Conservation (phyloP, 345 rosid genomes). For the Turnera subulata region DNA sequence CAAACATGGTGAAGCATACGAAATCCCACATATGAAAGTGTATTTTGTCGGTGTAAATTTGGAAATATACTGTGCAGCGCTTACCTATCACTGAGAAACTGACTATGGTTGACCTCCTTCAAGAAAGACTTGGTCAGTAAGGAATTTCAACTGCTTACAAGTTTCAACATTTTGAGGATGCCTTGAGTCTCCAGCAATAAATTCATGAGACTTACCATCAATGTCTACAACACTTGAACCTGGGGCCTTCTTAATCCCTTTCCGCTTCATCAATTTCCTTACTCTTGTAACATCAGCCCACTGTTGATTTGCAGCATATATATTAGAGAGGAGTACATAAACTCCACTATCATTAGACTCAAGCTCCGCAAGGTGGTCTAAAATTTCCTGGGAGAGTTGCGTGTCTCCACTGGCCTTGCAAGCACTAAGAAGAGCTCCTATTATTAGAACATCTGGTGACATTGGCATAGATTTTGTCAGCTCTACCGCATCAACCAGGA, state of each 20-base stretch:
- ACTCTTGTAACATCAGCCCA: slow-evolving; percentile 41
- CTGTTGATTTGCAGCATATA: slow-evolving; percentile 34
- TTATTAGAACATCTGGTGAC: slow-evolving; percentile 39
- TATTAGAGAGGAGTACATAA: slow-evolving; percentile 40
- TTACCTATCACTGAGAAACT: not conserved
- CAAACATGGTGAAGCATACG: too few species aligned
- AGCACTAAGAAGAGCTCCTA: slow-evolving; percentile 50
- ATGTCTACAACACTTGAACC: slow-evolving; percentile 31
- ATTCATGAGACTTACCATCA: slow-evolving; percentile 16
- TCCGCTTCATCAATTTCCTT: slow-evolving; percentile 38
- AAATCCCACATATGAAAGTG: too few species aligned
- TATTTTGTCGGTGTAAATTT: too few species aligned
- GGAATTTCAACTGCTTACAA: slow-evolving; percentile 4
- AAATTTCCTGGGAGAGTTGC: slow-evolving; percentile 26
- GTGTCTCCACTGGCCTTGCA: slow-evolving; percentile 30
- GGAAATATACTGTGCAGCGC: not conserved
- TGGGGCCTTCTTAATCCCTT: slow-evolving; percentile 31
- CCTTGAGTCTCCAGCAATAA: slow-evolving; percentile 15
- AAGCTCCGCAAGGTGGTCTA: slow-evolving; percentile 28
- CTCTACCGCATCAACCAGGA: slow-evolving; percentile 37
- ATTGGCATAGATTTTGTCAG: slow-evolving; percentile 32
- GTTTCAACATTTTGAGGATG: slow-evolving; percentile 14
- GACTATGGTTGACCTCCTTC: not conserved
- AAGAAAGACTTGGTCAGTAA: slow-evolving; percentile 12
- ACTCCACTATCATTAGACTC: slow-evolving; percentile 30